These are phyloP conservation scores for Larix sibirica DNA, from an alignment of 83 land plant species.

Conservation along the genomic window DNA sequence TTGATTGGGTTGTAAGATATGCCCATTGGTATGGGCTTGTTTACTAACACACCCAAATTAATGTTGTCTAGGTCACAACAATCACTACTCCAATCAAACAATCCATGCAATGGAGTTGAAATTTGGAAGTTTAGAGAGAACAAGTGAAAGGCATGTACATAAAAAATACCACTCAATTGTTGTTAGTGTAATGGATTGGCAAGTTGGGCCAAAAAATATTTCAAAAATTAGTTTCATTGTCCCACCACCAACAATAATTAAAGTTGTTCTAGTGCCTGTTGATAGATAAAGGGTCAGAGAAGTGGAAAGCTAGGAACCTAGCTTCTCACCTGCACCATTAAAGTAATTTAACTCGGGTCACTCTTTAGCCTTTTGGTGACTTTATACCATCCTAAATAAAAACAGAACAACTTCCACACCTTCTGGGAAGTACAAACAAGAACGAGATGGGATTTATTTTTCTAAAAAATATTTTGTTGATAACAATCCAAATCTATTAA, in stretches of 20 bases:
- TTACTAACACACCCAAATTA: constrained; percentile 42
- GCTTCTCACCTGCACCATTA: constrained; percentile 51
- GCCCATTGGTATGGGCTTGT: constrained; percentile 41
- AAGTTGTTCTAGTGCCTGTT: constrained; percentile 67
- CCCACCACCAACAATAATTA: constrained; percentile 75
- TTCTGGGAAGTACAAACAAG: not conserved
- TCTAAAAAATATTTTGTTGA: too few species aligned
- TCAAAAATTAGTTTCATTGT: constrained; percentile 63
- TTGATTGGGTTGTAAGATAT: constrained; percentile 53
- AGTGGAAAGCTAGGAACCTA: constrained; percentile 39
- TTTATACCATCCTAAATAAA: not conserved
- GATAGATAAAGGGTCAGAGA: constrained; percentile 74
- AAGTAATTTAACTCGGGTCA: constrained; percentile 2
- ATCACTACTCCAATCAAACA: too few species aligned
- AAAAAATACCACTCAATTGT: constrained; percentile 82
- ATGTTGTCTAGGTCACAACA: too few species aligned
- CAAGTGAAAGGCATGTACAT: constrained; percentile 56
- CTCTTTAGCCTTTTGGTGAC: not conserved
- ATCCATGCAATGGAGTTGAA: constrained; percentile 18
- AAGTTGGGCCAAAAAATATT: constrained; percentile 27
- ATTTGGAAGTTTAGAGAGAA: constrained; percentile 86
- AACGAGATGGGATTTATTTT: not conserved
- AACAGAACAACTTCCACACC: not conserved
- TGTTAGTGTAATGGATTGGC: too few species aligned
- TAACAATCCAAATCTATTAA: not conserved